Evolutionary conservation across 306 rosid species (phyloP), one percentile per base, ranked within the genome.

Genomic region (Rubus parviflorus): DNA sequence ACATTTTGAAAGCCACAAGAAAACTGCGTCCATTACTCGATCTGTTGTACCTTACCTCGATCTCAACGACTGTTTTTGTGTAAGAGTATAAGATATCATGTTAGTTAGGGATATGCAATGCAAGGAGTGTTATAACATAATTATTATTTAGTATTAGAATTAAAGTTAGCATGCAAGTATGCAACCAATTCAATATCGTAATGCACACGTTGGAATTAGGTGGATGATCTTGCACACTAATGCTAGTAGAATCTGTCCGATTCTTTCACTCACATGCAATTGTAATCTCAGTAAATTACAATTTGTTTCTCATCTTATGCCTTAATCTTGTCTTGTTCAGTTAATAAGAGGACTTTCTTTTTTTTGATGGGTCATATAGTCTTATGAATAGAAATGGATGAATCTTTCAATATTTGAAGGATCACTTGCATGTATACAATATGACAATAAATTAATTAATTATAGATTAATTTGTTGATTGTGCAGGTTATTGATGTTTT

Each of bases 101-200:
- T 30, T 30, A 30, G 2, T 30, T 30, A 30, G 35, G 35, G 35
- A 30, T 30, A 30, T 30, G 35, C 35, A 30, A 30, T 30, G 35
- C 35, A 30, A 30, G 35, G 35, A 30, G 35, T 30, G 35, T 30
- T 30, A 30, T 52, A 52, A 52, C 22, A 52, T 5, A 52, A 51
- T 51, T 15, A 51, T 51, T 51, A 15, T 3, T 53, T 20, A n/a
- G 22, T 45, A 45, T 58, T 11, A 45, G 38, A 63, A 20, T n/a
- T n/a, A n/a, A n/a, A n/a, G 38, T 43, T 23, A 22, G 10, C 54
- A 10, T 37, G 62, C 40, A 56, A 41, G 48, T 53, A n/a, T n/a
- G n/a, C n/a, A n/a, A n/a, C n/a, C n/a, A n/a, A n/a, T n/a, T n/a
- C 75, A 53, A 40, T 52, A 61, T 73, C 85, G 68, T 73, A 47